Evolutionary conservation across 371 early-diverging fungal genomes (phyloP), one percentile per base, ranked within the genome.

Genomic region (Mortierella sp.): DNA sequence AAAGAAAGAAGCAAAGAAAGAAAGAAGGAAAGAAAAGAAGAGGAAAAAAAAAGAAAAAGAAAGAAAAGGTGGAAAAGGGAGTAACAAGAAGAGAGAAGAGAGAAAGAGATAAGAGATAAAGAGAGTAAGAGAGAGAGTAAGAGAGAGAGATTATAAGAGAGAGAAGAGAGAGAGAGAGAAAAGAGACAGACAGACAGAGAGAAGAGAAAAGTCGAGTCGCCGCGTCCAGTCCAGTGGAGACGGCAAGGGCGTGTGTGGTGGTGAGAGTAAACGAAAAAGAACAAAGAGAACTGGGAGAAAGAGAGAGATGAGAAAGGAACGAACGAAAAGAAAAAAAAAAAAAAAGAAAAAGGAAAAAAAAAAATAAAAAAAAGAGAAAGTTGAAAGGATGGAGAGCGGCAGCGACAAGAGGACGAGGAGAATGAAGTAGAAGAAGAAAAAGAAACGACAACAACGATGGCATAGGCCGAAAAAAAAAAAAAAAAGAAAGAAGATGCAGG

Each of bases 31-130:
- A 30, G 60, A 37, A 9, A 6, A 30, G 53, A 45, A 6, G 46
- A 60, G 16, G 57, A 44, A 56, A 26, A 46, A 57, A 53, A 52
- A 52, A 37, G 48, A 52, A 29, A 50, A 52, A 52, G 60, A 50
- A 44, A 28, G 56, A 60, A 30, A 43, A 44, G 45, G 61, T 19
- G 61, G 9, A 48, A 51, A 16, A 19, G 9, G 46, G 46, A 46
- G 46, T 16, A 15, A 18, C 9, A 57, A 57, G 48, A 23, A 23
- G 9, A 16, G 28, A 44, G 29, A 48, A 29, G 29, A 37, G 21
- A 29, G 53, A 60, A 29, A 37, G 26, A 28, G 26, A 29, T 2
- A 25, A 48, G 37, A 7, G 56, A 37, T 28, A 48, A 45, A 25
- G 21, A 16, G 60, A 64, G 18, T 21, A 18, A 18, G 30, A 57